These are phyloP conservation scores for Ascochyta clinopodiicola DNA, from an alignment of 2,329 filamentous ascomycete genomes.

Conservation along the genomic window DNA sequence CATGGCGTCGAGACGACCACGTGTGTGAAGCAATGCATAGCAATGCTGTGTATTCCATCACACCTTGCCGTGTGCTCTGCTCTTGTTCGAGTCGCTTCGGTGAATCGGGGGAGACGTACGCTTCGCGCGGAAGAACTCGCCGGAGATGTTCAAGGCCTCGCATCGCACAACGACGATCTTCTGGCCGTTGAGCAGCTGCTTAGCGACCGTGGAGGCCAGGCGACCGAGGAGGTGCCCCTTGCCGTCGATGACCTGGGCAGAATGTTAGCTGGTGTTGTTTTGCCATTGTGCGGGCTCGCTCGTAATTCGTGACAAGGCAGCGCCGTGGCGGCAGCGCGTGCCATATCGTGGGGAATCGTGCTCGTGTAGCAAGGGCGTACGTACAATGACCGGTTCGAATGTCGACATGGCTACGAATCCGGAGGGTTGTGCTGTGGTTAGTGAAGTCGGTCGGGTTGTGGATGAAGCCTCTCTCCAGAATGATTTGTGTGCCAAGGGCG, in stretches of 20 bases:
- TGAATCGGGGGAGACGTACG: slow-evolving; percentile 72
- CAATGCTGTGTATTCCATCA: slow-evolving; percentile 15
- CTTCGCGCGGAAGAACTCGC: slow-evolving; percentile 99
- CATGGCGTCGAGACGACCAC: slow-evolving; percentile 12
- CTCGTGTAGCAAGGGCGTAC: slow-evolving; percentile 46
- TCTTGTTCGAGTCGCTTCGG: slow-evolving; percentile 19
- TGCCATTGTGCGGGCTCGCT: slow-evolving; percentile 9
- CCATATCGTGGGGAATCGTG: slow-evolving; percentile 7
- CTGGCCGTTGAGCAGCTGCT: slow-evolving; percentile 98
- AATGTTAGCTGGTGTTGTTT: slow-evolving; percentile 38
- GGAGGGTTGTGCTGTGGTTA: slow-evolving; percentile 43
- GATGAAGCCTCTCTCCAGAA: neutral
- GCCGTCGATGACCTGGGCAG: slow-evolving; percentile 84
- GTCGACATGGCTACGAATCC: slow-evolving; percentile 64
- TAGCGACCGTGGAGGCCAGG: slow-evolving; percentile 96
- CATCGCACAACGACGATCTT: slow-evolving; percentile 99
- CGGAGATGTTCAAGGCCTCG: slow-evolving; percentile 99
- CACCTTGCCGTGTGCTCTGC: slow-evolving; percentile 23
- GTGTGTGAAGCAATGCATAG: slow-evolving; percentile 12
- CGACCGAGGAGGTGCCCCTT: slow-evolving; percentile 99
- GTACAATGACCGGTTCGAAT: slow-evolving; percentile 70
- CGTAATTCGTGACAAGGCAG: slow-evolving; percentile 14
- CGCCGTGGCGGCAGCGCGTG: slow-evolving; percentile 18
- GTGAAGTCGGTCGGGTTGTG: slow-evolving; percentile 27
- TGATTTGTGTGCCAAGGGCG: slow-evolving; percentile 11